A percentile compares a stretch with the other conserved stretches of the same genome.
These are phyloP conservation scores for Pyrenochaeta sp. DNA, from an alignment of 2,329 filamentous ascomycete species.

Conservation along the genomic window DNA sequence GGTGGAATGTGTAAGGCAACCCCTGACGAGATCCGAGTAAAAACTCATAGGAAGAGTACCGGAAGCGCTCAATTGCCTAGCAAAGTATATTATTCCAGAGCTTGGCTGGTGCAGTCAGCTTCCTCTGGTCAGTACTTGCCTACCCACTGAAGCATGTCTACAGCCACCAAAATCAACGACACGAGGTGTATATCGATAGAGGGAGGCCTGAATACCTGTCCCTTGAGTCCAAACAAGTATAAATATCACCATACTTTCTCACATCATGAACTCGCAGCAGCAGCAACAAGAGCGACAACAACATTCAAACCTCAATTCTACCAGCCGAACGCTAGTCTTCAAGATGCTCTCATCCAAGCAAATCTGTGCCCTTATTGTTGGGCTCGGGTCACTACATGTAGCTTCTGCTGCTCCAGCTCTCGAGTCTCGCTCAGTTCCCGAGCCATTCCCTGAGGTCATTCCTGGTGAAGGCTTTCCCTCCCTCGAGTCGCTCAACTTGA, in stretches of 20 bases:
- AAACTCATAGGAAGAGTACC: neutral
- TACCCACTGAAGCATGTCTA: neutral
- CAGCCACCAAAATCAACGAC: neutral
- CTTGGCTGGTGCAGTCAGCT: neutral
- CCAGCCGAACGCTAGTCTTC: neutral
- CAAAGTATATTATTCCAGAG: neutral
- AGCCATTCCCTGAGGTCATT: neutral
- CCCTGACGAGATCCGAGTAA: too few relatives aligned
- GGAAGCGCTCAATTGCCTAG: neutral
- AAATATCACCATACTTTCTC: neutral
- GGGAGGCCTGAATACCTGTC: neutral
- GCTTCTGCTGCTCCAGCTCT: neutral
- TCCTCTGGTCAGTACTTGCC: neutral
- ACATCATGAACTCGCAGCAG: neutral
- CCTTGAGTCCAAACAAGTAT: neutral
- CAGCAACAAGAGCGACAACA: neutral
- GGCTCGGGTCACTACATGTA: neutral
- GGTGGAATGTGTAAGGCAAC: too few relatives aligned
- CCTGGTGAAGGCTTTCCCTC: slow-evolving; percentile 6
- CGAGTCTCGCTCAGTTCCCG: too few relatives aligned
- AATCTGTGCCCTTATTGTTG: neutral
- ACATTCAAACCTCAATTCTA: neutral
- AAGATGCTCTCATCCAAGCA: neutral
- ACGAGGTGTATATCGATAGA: neutral
- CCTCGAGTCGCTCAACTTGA: slow-evolving; percentile 9